These are phyloP conservation scores for Diaporthe helianthi DNA, from an alignment of 2,329 filamentous ascomycete species.

Conservation along the genomic window DNA sequence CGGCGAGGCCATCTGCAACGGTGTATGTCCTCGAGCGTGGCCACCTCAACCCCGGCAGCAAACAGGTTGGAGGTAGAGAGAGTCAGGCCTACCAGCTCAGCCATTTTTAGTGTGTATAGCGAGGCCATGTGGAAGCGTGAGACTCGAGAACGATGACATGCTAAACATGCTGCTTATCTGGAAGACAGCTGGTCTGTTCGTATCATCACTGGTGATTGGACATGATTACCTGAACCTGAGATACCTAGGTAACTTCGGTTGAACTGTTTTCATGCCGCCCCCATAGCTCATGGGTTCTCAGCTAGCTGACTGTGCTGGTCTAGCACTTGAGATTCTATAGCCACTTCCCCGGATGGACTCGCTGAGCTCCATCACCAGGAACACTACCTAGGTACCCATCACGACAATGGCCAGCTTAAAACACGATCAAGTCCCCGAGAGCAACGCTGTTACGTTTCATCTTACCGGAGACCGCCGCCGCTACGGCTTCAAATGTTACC, in stretches of 20 bases:
- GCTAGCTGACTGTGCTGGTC: neutral
- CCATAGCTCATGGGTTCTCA: neutral
- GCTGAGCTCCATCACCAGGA: neutral
- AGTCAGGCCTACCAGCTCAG: neutral
- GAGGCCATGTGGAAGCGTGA: neutral
- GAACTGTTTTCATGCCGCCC: neutral
- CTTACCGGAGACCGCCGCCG: neutral
- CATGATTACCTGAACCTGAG: neutral
- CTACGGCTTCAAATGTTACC: constrained; percentile 62
- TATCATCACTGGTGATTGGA: neutral
- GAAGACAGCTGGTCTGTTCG: neutral
- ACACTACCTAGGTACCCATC: too few relatives aligned
- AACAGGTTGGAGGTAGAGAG: neutral
- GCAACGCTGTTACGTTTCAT: neutral
- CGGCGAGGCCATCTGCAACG: neutral
- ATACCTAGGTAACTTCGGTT: neutral
- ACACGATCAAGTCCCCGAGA: neutral
- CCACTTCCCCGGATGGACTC: too few relatives aligned
- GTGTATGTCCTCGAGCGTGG: neutral
- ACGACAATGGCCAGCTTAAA: neutral
- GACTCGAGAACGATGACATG: neutral
- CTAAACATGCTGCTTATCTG: neutral
- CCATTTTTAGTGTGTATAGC: neutral
- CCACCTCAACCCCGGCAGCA: neutral
- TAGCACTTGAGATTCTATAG: neutral